Evolutionary conservation across 129 eudicot genomes (phyloP).

Genomic region (Rutidosis leptorrhynchoides): DNA sequence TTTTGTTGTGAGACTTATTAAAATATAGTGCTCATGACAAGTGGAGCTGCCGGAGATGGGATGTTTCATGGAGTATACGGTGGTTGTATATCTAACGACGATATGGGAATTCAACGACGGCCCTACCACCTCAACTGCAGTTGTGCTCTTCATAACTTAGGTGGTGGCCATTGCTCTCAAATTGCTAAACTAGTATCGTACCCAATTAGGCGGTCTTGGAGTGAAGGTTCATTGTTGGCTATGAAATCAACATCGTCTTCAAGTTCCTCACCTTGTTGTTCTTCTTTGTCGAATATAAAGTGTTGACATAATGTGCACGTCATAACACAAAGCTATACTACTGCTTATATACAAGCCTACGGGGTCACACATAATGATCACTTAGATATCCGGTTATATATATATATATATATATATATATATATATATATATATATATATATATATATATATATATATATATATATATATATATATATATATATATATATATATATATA

Average conservation of each 20-base stretch:
- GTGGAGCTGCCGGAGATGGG: slow-evolving; percentile 44
- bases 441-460: no score
- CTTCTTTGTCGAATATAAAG: slow-evolving; percentile 13
- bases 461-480: no score
- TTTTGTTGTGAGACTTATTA: not conserved
- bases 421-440: no score
- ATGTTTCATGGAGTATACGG: slow-evolving; percentile 33
- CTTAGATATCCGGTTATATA: no score
- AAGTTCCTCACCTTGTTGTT: slow-evolving; percentile 10
- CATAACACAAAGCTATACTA: no score
- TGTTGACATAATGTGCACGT: no score
- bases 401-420: no score
- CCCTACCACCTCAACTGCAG: slow-evolving; percentile 68
- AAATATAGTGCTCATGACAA: slow-evolving; percentile 30
- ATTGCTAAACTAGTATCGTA: slow-evolving; percentile 30
- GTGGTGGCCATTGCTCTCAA: slow-evolving; percentile 19
- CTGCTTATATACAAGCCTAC: no score
- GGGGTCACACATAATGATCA: no score
- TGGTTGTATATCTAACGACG: slow-evolving; percentile 44
- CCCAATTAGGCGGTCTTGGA: slow-evolving; percentile 50
- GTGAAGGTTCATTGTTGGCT: slow-evolving; percentile 37
- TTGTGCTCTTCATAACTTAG: slow-evolving; percentile 52
- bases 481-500: no score
- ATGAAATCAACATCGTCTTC: slow-evolving; percentile 19
- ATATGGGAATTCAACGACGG: slow-evolving; percentile 33